phyloP scores from a whole-genome alignment of 768 basidiomycete species.

The Mycena chlorophos region DNA sequence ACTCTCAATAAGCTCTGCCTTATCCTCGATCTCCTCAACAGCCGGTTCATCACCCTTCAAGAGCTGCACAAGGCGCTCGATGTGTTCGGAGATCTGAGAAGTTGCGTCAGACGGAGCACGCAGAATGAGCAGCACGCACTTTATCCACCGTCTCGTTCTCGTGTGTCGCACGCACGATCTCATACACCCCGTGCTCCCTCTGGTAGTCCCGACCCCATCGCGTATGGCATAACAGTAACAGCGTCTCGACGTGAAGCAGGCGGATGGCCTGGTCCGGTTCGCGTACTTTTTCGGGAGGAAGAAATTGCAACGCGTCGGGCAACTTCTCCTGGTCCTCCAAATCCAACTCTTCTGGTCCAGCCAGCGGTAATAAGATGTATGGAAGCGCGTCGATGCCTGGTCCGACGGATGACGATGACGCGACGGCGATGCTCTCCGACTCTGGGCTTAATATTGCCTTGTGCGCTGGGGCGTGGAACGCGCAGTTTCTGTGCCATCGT shows the following conservation, averaged over 20 bases:
- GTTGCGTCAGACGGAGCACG: background rate
- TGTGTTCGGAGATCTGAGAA: slow-evolving; percentile 75
- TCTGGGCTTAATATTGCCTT: slow-evolving; percentile 72
- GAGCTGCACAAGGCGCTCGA: slow-evolving; percentile 86
- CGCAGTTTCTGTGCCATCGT: slow-evolving; percentile 64
- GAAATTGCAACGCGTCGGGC: slow-evolving; percentile 81
- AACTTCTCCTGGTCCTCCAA: slow-evolving; percentile 93
- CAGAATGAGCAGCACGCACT: slow-evolving; percentile 39
- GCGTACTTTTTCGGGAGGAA: slow-evolving; percentile 80
- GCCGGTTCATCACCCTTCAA: slow-evolving; percentile 75
- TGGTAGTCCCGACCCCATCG: slow-evolving; percentile 84
- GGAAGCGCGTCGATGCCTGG: slow-evolving; percentile 85
- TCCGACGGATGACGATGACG: slow-evolving; percentile 56
- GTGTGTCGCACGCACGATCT: slow-evolving; percentile 78
- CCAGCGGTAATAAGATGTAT: slow-evolving; percentile 84
- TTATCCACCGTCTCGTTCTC: slow-evolving; percentile 76
- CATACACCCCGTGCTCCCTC: slow-evolving; percentile 81
- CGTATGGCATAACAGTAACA: slow-evolving; percentile 86
- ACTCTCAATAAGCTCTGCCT: slow-evolving; percentile 26
- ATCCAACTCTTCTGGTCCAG: slow-evolving; percentile 94
- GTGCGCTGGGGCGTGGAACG: slow-evolving; percentile 69
- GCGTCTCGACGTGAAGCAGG: slow-evolving; percentile 82
- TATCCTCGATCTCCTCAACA: slow-evolving; percentile 39
- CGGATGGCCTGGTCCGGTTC: slow-evolving; percentile 79
- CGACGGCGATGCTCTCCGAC: slow-evolving; percentile 50